Conservation (phyloP, 2,329 filamentous ascomycete species). For the Fusarium ambrosium region DNA sequence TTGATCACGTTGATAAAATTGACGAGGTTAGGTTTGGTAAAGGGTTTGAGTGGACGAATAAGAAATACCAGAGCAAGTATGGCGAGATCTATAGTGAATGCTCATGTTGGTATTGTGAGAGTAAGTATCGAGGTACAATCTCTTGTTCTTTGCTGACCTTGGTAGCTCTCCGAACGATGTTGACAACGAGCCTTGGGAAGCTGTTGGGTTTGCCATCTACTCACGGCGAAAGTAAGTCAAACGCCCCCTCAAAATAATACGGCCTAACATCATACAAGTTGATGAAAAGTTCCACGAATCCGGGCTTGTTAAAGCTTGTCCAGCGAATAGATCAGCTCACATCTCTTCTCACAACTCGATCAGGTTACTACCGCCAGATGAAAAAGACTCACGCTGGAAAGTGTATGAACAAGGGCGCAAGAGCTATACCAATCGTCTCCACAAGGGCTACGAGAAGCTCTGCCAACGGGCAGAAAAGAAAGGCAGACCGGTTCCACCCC, state of each 20-base stretch:
- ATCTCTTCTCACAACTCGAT: not conserved
- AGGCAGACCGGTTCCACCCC: not conserved
- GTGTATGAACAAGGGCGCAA: not conserved
- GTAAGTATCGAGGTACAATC: not conserved
- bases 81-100: not conserved
- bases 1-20: not conserved
- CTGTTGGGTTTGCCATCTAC: not conserved
- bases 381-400: not conserved
- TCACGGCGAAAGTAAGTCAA: not conserved
- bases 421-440: not conserved
- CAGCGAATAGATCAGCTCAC: not conserved
- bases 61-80: not conserved
- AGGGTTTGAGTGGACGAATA: not conserved
- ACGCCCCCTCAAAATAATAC: fast-evolving
- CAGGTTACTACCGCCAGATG: not conserved
- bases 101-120: not conserved
- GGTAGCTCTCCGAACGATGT: not conserved
- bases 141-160: not conserved
- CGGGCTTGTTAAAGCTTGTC: not conserved
- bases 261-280: not conserved
- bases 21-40: not conserved
- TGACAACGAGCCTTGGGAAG: not conserved
- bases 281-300: not conserved
- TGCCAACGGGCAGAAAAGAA: not conserved
- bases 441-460: not conserved